Conservation (phyloP, 768 basidiomycete species). For the Lactarius hatsudake region DNA sequence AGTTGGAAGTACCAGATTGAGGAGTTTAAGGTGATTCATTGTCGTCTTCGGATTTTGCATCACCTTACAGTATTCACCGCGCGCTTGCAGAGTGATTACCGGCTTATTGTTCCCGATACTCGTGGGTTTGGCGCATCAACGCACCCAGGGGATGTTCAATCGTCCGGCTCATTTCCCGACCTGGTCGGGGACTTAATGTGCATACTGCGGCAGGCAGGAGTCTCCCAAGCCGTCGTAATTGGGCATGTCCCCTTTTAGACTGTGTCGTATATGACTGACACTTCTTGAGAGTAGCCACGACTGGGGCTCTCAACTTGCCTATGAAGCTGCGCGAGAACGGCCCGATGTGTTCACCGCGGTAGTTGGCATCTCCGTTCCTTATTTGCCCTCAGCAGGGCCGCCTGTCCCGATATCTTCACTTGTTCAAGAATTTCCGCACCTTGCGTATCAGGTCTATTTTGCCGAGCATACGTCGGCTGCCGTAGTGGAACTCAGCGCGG, state of each 20-base stretch:
- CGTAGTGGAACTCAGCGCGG: slow-evolving; percentile 49
- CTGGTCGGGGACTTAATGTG: slow-evolving; percentile 62
- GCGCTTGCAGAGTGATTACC: slow-evolving; percentile 51
- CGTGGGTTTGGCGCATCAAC: slow-evolving; percentile 71
- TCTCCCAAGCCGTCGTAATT: slow-evolving; percentile 54
- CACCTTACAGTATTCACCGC: neutral
- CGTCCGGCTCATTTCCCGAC: slow-evolving; percentile 59
- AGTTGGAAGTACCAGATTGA: slow-evolving; percentile 71
- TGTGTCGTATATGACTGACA: neutral
- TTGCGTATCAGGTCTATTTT: slow-evolving; percentile 61
- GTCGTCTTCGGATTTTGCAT: neutral
- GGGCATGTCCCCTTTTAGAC: slow-evolving; percentile 43
- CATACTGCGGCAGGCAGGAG: slow-evolving; percentile 50
- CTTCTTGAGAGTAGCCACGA: slow-evolving; percentile 51
- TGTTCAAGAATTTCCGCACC: slow-evolving; percentile 43
- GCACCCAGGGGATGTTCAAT: slow-evolving; percentile 58
- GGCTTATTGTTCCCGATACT: slow-evolving; percentile 56
- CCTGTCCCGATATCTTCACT: slow-evolving; percentile 49
- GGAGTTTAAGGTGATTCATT: slow-evolving; percentile 50
- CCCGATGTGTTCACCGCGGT: slow-evolving; percentile 64
- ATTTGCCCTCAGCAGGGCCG: slow-evolving; percentile 47
- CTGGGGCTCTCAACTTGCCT: slow-evolving; percentile 68
- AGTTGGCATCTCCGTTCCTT: slow-evolving; percentile 63
- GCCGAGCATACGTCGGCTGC: slow-evolving; percentile 47
- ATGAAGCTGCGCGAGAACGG: slow-evolving; percentile 63